phyloP scores from a whole-genome alignment of 2,329 filamentous ascomycete genomes.

The Diaporthe vaccinii region DNA sequence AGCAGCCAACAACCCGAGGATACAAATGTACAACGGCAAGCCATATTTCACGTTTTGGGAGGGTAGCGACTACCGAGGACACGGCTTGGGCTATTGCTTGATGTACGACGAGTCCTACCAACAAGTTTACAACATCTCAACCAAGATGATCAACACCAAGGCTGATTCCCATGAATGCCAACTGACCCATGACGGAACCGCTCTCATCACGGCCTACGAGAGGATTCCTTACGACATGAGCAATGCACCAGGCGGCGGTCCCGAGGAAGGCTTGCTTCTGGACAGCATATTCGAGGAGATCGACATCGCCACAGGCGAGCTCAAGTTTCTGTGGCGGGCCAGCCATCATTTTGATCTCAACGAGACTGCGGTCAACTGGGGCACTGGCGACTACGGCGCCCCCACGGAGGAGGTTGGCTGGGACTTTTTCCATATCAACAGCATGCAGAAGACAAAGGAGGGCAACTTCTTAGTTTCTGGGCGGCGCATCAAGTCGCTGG shows the following conservation, averaged over 20 bases:
- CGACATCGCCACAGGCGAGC: conserved; percentile 61
- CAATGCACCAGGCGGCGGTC: conserved; percentile 44
- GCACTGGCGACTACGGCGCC: conserved; percentile 37
- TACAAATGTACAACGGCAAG: conserved; percentile 39
- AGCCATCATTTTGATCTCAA: conserved; percentile 49
- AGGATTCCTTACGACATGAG: conserved; percentile 45
- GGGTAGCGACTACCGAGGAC: conserved; percentile 38
- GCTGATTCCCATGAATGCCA: conserved; percentile 54
- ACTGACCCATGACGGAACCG: conserved; percentile 56
- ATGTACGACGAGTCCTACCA: conserved; percentile 40
- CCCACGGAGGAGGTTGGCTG: conserved; percentile 52
- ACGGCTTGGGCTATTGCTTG: conserved; percentile 39
- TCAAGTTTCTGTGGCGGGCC: conserved; percentile 64
- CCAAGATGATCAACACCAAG: conserved; percentile 40
- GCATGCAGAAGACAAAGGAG: conserved; percentile 62
- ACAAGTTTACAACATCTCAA: conserved; percentile 37
- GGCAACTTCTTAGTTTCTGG: conserved; percentile 69
- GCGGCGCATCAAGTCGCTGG: conserved; percentile 52
- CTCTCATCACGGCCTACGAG: conserved; percentile 55
- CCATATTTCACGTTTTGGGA: conserved; percentile 41
- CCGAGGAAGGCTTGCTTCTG: conserved; percentile 48
- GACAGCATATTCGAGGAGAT: conserved; percentile 60
- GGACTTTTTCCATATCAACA: conserved; percentile 71
- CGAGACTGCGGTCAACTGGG: conserved; percentile 41
- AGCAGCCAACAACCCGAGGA: conserved; percentile 39